Base-by-base conservation (phyloP, 768 basidiomycete species). In the Hypholoma fasciculare region DNA sequence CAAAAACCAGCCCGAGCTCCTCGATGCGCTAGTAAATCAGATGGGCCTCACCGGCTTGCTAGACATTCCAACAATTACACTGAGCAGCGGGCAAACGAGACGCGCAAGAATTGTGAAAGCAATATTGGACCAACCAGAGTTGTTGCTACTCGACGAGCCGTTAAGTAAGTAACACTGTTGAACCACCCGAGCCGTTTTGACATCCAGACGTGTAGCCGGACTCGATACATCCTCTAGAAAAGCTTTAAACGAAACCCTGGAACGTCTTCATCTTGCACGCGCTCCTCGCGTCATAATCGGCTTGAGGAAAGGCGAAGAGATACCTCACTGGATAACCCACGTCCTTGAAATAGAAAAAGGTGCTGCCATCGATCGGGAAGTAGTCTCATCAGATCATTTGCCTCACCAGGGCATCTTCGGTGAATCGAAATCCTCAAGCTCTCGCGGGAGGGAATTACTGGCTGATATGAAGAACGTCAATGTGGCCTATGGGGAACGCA, bases 81-180 rank as follows among this genome's bases (percentile, higher is more conserved):
- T 98, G 52, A 92, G 90, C 61, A 96, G 96, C 65, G 96, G 96
- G 0, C 96, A 99, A 76, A 98, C 89, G 30, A 76, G 96, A 39
- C 76, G 93, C 16, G 94, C 94, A 5, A 77, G 95, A 46, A 90
- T 99, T 48, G 78, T 91, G 8, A 84, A 87, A 61, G 90, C 91
- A 0, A 71, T 98, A 8, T 68, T 98, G 34, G 75, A 71, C 16
- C 78, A 82, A 46, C 93, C 94, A 0, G 81, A 87, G 59, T 68
- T 98, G 17, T 68, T 98, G 20, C 71, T 98, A 7, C 78, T 98
- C n/a, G 95, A 97, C 60, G 96, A 98, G 70, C 96, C 95, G 0
- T 76, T 94, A 38, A 93, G 93, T 94, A 62, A 57, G 87, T 78
- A 7, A 38, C 26, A 7, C 4, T 36, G 48, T 38, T 44, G 38